Evolutionary conservation across 2,329 filamentous ascomycete genomes (phyloP), one percentile per base, ranked within the genome.

Genomic region (Metarhizium guizhouense): DNA sequence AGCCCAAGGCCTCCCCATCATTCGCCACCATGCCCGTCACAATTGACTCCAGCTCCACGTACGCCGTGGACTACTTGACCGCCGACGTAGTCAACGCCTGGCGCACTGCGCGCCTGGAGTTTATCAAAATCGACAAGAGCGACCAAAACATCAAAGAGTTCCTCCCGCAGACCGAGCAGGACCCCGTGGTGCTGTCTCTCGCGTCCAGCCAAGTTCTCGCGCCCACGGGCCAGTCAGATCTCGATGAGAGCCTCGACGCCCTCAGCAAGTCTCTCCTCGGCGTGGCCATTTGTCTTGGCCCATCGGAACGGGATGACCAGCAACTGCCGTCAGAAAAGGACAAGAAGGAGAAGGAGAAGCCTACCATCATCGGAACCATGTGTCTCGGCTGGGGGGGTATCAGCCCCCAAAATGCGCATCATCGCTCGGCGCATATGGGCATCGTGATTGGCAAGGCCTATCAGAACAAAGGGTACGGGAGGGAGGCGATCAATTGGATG

Each of bases 401-500:
- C 47, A 38, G 47, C 29, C 25, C 54, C 5, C 36, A 20, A 29
- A 57, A 43, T 32, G 58, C 61, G 11, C 60, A 62, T 32, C 57
- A 63, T 52, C 59, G 60, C 53, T 58, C 47, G 20, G 57, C 62
- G 6, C 54, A 54, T 20, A 64, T 78, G 29, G 71, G 68, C 30
- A 65, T 77, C 51, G 64, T 64, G 40, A 67, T 77, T 29, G 56
- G 68, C 3, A 59, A 63, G 1, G 36, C 54, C 5, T 68, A 70
- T 58, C 72, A 76, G 56, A 64, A 66, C 20, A 59, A 66, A 40
- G 74, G 76, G 0, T 79, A 78, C 58, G 76, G 76, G 5, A 61
- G 61, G 18, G 76, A 79, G 60, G 72, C 74, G 4, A 72, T 79
- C 55, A 63, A 65, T 34, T 80, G 75, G 76, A 70, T 65, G 6